Conservation (phyloP, 257 asterid genomes). For the Paulownia fortunei region DNA sequence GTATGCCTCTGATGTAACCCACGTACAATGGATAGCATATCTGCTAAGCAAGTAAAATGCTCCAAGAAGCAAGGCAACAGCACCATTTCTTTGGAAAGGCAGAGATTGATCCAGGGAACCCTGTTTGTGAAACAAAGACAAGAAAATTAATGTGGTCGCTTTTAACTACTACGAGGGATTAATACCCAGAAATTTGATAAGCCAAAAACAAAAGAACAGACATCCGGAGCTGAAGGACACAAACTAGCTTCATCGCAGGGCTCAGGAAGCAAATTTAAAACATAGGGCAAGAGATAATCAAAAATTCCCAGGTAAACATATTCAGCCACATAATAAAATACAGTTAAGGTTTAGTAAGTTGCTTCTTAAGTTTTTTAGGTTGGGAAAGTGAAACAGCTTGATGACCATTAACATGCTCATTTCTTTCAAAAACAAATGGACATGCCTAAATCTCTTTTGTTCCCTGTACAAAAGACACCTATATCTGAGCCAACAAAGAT, state of each 20-base stretch:
- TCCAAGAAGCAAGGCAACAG: constrained; percentile 85
- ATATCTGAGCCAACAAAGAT: not conserved
- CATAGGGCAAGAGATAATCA: not conserved
- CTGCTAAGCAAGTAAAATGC: constrained; percentile 88
- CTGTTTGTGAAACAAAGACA: constrained; percentile 45
- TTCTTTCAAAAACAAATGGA: not conserved
- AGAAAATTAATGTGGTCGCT: not conserved
- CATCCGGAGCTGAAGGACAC: not conserved
- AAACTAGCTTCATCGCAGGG: not conserved
- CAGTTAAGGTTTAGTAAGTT: not conserved
- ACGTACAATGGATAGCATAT: constrained; percentile 91
- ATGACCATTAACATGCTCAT: not conserved
- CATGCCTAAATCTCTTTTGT: not conserved
- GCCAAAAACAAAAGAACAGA: not conserved
- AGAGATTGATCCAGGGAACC: constrained; percentile 74
- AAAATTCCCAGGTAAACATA: not conserved
- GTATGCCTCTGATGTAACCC: constrained; percentile 99
- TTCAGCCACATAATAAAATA: not conserved
- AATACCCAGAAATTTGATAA: constrained; percentile 9
- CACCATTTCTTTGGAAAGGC: constrained; percentile 86
- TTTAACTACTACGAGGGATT: not conserved
- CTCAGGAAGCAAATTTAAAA: not conserved
- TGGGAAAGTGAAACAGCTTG: not conserved
- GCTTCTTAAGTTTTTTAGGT: not conserved
- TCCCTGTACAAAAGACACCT: too few species aligned